Evolutionary conservation across 768 basidiomycete species (phyloP).

Genomic region (Leucocoprinus birnbaumii): DNA sequence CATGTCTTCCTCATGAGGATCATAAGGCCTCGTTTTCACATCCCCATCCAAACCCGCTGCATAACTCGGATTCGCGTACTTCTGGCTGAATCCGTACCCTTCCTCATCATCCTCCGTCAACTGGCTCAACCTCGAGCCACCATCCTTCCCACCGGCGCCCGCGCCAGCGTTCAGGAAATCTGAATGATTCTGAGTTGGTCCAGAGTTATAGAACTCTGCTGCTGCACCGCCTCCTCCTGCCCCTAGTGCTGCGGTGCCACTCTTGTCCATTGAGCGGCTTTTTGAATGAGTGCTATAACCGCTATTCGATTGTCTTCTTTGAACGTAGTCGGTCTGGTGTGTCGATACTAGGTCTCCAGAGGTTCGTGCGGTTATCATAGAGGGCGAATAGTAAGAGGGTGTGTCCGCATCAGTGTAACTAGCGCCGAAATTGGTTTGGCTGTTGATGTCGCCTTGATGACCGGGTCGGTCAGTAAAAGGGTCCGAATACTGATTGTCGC

Average conservation of each 20-base stretch:
- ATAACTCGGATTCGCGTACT: conserved; percentile 3
- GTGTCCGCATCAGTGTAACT: not conserved
- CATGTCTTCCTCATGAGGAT: conserved; percentile 25
- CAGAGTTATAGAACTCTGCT: conserved; percentile 7
- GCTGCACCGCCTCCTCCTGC: not conserved
- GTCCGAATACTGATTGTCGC: conserved; percentile 5
- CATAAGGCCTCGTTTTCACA: conserved; percentile 5
- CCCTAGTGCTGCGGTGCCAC: not conserved
- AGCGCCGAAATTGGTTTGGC: not conserved
- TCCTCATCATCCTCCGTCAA: not conserved
- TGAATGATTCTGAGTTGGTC: not conserved
- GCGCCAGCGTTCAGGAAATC: conserved; percentile 1
- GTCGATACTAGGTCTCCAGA: conserved; percentile 1
- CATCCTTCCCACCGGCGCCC: conserved; percentile 1
- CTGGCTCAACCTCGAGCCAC: not conserved
- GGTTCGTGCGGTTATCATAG: not conserved
- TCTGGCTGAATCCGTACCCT: too few species aligned
- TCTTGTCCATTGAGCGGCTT: not conserved
- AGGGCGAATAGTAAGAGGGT: conserved; percentile 1
- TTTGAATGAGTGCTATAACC: not conserved
- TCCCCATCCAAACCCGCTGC: not conserved
- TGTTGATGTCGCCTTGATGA: not conserved
- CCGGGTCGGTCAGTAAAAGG: conserved; percentile 6
- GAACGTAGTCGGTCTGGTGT: not conserved
- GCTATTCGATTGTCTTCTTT: not conserved